A percentile compares a stretch with the other conserved stretches of the same genome.
phyloP scores from a whole-genome alignment of 768 basidiomycete species.

The Serpula lacrymans region DNA sequence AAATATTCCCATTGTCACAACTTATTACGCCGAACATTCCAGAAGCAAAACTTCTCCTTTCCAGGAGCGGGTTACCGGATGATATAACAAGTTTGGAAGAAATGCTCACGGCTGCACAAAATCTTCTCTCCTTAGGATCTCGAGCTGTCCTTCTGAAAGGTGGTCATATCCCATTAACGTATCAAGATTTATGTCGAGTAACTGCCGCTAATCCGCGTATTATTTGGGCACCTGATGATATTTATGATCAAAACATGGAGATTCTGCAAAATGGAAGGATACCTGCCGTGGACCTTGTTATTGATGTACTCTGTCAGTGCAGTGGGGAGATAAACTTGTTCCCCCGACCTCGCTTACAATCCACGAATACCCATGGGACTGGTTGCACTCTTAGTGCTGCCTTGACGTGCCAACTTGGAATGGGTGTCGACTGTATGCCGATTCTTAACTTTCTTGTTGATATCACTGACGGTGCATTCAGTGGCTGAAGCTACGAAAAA shows the following conservation, averaged over 20 bases:
- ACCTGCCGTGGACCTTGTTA: slow-evolving; percentile 41
- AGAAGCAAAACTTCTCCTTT: slow-evolving; percentile 72
- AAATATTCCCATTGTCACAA: slow-evolving; percentile 68
- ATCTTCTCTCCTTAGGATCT: slow-evolving; percentile 46
- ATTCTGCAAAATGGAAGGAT: slow-evolving; percentile 41
- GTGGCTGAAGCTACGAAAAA: slow-evolving; percentile 54
- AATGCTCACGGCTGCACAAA: slow-evolving; percentile 56
- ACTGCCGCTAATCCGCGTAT: slow-evolving; percentile 19
- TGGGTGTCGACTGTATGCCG: slow-evolving; percentile 38
- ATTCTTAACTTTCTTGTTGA: background rate
- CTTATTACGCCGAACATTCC: slow-evolving; percentile 84
- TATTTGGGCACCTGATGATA: slow-evolving; percentile 40
- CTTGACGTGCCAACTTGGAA: slow-evolving; percentile 63
- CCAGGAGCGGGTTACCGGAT: slow-evolving; percentile 23
- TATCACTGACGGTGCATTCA: slow-evolving; percentile 17
- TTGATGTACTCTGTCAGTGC: slow-evolving; percentile 56
- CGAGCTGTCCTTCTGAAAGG: slow-evolving; percentile 78
- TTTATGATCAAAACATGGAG: slow-evolving; percentile 58
- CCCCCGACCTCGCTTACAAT: slow-evolving; percentile 57
- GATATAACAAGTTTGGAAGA: slow-evolving; percentile 47
- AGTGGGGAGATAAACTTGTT: slow-evolving; percentile 44
- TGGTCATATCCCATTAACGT: slow-evolving; percentile 59
- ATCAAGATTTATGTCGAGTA: slow-evolving; percentile 42
- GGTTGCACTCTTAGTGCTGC: slow-evolving; percentile 91
- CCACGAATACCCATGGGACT: slow-evolving; percentile 83